Conservation (phyloP, 805 yeast species). For the baker's yeast (Saccharomyces cerevisiae) region DNA sequence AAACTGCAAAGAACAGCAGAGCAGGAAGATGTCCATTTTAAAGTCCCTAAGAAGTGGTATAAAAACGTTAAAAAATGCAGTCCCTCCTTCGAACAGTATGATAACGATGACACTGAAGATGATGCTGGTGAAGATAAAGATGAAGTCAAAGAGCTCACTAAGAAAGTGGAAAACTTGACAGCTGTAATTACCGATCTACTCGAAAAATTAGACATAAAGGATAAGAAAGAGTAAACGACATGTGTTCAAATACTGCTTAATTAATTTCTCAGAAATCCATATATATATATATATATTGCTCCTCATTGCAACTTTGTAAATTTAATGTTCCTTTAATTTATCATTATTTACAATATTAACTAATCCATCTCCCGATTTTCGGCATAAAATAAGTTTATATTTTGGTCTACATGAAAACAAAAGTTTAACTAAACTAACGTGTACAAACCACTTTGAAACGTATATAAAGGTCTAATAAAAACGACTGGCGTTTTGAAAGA, state of each 20-base stretch:
- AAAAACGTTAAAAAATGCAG: slow-evolving; percentile 34
- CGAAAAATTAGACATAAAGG: background rate
- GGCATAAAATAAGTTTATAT: background rate
- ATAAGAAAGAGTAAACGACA: background rate
- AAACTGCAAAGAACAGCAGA: slow-evolving; percentile 56
- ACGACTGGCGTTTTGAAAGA: background rate
- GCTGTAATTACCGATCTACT: background rate
- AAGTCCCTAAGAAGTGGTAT: slow-evolving; percentile 47
- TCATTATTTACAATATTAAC: background rate
- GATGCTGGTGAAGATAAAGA: background rate
- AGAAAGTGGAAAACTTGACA: slow-evolving; percentile 2
- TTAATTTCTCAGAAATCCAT: background rate
- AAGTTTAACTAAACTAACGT: background rate
- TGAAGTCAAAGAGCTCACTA: slow-evolving; percentile 2
- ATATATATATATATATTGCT: background rate
- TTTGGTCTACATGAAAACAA: background rate
- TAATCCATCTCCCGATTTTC: background rate
- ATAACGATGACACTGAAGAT: background rate
- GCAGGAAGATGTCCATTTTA: slow-evolving; percentile 57
- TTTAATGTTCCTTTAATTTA: background rate
- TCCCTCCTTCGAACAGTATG: background rate
- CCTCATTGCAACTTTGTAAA: background rate
- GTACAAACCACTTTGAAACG: background rate
- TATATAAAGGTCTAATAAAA: background rate
- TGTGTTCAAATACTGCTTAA: background rate